phyloP scores from a whole-genome alignment of 2,329 filamentous ascomycete genomes.

The Aspergillus eucalypticola region DNA sequence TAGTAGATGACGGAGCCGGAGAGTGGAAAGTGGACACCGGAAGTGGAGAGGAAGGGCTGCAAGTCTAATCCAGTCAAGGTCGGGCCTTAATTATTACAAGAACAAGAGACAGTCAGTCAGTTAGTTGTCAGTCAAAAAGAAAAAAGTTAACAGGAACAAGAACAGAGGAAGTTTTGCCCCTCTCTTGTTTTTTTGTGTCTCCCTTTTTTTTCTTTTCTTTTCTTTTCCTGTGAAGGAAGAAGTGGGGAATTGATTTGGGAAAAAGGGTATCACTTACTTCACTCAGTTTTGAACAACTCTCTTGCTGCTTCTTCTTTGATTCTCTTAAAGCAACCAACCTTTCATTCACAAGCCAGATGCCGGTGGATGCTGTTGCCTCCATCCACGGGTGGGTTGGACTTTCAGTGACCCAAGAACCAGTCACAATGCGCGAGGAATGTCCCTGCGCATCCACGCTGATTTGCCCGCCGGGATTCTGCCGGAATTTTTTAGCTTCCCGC shows the following conservation, averaged over 20 bases:
- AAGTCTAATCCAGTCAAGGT: constrained; percentile 3
- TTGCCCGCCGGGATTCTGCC: background rate
- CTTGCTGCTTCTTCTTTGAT: too few species aligned
- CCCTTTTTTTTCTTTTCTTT: too few species aligned
- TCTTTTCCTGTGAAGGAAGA: too few species aligned
- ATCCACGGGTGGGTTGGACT: background rate
- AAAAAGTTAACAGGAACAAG: too few species aligned
- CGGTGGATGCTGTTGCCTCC: background rate
- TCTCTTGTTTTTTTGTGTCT: background rate
- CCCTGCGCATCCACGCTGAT: constrained; percentile 1
- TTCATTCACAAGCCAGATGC: constrained; percentile 3
- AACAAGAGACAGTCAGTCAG: constrained; percentile 1
- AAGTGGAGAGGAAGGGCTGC: constrained; percentile 7
- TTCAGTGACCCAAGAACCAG: constrained; percentile 10
- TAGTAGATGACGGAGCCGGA: constrained; percentile 4
- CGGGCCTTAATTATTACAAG: constrained; percentile 7
- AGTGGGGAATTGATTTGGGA: too few species aligned
- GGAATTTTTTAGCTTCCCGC: constrained; percentile 23
- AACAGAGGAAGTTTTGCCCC: background rate
- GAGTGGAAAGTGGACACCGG: constrained; percentile 9
- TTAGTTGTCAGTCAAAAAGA: too few species aligned
- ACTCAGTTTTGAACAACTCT: background rate
- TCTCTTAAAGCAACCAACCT: too few species aligned
- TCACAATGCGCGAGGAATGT: constrained; percentile 10
- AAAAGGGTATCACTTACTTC: background rate